Evolutionary conservation across 2,329 filamentous ascomycete species (phyloP).

Genomic region (Aphanoascus verrucosus): DNA sequence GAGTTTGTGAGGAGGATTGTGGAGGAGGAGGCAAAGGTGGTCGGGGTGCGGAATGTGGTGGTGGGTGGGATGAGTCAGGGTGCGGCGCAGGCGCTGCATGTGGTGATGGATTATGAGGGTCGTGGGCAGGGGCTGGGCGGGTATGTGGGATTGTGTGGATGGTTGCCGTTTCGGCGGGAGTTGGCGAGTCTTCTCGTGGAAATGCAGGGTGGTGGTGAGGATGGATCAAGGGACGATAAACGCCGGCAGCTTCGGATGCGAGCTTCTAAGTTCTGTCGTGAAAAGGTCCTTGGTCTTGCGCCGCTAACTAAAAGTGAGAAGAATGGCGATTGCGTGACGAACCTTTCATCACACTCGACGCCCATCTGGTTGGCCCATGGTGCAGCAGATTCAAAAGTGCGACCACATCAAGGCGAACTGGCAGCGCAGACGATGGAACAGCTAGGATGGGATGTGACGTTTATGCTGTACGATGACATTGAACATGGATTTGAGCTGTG

Average conservation of each 20-base stretch:
- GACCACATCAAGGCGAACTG: slow-evolving; percentile 8
- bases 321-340: neutral
- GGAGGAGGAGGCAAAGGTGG: slow-evolving; percentile 16
- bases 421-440: slow-evolving; percentile 14
- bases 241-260: neutral
- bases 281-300: slow-evolving; percentile 12
- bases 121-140: slow-evolving; percentile 23
- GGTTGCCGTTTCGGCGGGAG: slow-evolving; percentile 31
- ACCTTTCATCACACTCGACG: slow-evolving; percentile 1
- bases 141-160: slow-evolving; percentile 38
- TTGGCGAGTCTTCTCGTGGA: slow-evolving; percentile 23
- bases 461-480: slow-evolving; percentile 17
- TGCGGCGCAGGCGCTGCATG: slow-evolving; percentile 16
- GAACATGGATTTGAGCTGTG: slow-evolving; percentile 15
- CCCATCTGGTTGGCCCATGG: slow-evolving; percentile 17
- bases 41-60: slow-evolving; percentile 18
- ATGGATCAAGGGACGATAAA: neutral
- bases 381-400: slow-evolving; percentile 9
- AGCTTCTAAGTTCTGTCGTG: slow-evolving; percentile 11
- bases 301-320: slow-evolving; percentile 1
- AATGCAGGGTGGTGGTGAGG: neutral
- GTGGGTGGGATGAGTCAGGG: slow-evolving; percentile 22
- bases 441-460: slow-evolving; percentile 17
- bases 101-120: slow-evolving; percentile 16
- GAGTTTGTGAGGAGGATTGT: slow-evolving; percentile 18